These are phyloP conservation scores for Neonectria ditissima DNA, from an alignment of 2,329 filamentous ascomycete species.

Conservation along the genomic window DNA sequence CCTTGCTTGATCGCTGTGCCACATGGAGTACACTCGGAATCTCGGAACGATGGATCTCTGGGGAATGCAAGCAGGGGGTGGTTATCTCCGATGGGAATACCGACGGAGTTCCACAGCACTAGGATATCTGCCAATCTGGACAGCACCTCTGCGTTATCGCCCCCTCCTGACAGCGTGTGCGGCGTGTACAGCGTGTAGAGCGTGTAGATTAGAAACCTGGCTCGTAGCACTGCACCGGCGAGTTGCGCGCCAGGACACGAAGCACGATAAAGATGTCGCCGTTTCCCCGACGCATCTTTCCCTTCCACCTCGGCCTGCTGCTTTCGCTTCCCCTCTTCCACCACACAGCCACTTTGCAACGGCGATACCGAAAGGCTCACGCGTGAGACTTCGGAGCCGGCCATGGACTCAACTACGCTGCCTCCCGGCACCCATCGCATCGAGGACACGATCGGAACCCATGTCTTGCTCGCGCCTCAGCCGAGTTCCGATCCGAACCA, in stretches of 20 bases:
- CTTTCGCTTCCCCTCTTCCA: neutral
- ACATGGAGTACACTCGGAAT: no score
- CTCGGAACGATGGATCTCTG: no score
- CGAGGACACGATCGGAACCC: conserved; percentile 26
- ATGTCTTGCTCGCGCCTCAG: conserved; percentile 33
- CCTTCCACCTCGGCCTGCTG: no score
- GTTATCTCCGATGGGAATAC: neutral
- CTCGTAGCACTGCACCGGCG: neutral
- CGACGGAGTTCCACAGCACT: neutral
- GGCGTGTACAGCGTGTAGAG: neutral
- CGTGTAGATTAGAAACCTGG: neutral
- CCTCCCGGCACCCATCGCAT: conserved; percentile 36
- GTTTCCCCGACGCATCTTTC: neutral
- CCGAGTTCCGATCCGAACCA: conserved; percentile 36
- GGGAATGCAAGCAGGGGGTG: neutral
- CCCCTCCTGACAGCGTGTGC: neutral
- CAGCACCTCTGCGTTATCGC: neutral
- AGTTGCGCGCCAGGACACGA: neutral
- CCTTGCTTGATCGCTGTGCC: no score
- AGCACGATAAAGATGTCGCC: neutral
- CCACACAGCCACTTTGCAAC: neutral
- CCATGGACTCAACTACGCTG: conserved; percentile 8
- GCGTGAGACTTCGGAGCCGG: no score
- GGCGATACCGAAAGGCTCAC: neutral
- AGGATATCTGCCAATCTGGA: no score